phyloP scores from a whole-genome alignment of 768 basidiomycete species.

The Rubroboletus satanas region DNA sequence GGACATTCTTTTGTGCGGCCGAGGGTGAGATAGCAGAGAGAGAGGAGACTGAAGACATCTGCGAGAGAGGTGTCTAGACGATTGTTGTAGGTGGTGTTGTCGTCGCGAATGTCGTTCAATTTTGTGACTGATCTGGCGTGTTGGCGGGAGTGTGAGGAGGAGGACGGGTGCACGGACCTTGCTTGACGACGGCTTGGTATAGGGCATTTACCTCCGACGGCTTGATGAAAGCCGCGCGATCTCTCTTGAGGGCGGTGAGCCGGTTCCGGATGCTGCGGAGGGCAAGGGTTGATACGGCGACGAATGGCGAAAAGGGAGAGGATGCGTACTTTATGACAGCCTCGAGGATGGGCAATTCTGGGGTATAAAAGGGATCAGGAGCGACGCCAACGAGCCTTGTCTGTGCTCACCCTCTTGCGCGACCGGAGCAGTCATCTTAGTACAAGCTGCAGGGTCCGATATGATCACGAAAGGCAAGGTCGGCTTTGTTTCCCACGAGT shows the following conservation, averaged over 20 bases:
- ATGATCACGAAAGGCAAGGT: constrained; percentile 36
- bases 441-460: neutral
- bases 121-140: constrained; percentile 61
- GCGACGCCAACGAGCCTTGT: neutral
- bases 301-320: constrained; percentile 16
- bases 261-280: constrained; percentile 82
- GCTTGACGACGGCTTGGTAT: constrained; percentile 90
- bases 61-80: constrained; percentile 91
- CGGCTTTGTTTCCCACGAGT: constrained; percentile 33
- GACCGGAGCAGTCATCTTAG: constrained; percentile 60
- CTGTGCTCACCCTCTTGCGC: constrained; percentile 68
- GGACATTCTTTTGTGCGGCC: constrained; percentile 94
- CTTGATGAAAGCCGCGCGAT: constrained; percentile 89
- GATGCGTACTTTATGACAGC: constrained; percentile 74
- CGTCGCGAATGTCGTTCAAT: constrained; percentile 87
- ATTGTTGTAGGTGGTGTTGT: constrained; percentile 72
- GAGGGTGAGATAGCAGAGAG: constrained; percentile 96
- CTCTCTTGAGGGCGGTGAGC: constrained; percentile 90
- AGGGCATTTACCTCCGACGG: constrained; percentile 89
- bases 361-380: constrained; percentile 24
- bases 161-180: constrained; percentile 52
- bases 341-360: constrained; percentile 93
- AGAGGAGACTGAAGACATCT: constrained; percentile 93
- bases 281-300: constrained; percentile 19
- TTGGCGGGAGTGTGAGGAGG: neutral